Evolutionary conservation across 441 rosid genomes (phyloP), one percentile per base, ranked within the genome.

Genomic region (Gossypium gossypioides): DNA sequence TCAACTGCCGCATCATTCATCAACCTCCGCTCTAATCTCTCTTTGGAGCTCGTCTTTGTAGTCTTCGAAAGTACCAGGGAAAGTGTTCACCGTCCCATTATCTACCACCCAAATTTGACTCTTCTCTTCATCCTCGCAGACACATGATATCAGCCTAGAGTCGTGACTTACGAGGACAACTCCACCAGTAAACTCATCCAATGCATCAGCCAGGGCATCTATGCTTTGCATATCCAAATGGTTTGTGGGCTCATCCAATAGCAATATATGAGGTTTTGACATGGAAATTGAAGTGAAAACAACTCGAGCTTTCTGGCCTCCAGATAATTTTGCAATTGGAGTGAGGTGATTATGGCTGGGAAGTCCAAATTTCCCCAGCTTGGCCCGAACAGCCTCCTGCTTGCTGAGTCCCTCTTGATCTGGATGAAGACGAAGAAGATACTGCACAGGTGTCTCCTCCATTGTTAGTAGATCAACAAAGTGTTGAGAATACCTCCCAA

Each of bases 141-240:
- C 97, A 27, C 89, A 86, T 4, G 97, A 88, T 76, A 93, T 93
- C 22, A 93, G 90, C 80, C 98, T 84, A 0, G 96, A 93, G 76
- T 91, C 98, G 4, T 93, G 98, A 77, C 96, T 93, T 74, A 93
- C 98, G 25, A 93, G 77, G 48, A 93, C 95, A 58, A 93, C 91
- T 56, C 98, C 97, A 22, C 97, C 98, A 1, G 88, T 86, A 67
- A 91, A 93, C 82, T 93, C 96, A 13, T 93, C 96, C 3, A 93
- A 83, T 0, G 93, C 97, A 79, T 88, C 89, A 0, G 94, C 97
- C 95, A 89, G 76, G 1, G 97, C 94, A 75, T 91, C 97, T 44
- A 91, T 93, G 72, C 96, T 93, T 82, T 93, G 93, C 96, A 93
- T 93, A 72, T 93, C 97, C 60, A 93, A 80, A 80, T 93, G 97